phyloP scores from a whole-genome alignment of 2,329 filamentous ascomycete genomes.

The Leptographium wingfieldii region DNA sequence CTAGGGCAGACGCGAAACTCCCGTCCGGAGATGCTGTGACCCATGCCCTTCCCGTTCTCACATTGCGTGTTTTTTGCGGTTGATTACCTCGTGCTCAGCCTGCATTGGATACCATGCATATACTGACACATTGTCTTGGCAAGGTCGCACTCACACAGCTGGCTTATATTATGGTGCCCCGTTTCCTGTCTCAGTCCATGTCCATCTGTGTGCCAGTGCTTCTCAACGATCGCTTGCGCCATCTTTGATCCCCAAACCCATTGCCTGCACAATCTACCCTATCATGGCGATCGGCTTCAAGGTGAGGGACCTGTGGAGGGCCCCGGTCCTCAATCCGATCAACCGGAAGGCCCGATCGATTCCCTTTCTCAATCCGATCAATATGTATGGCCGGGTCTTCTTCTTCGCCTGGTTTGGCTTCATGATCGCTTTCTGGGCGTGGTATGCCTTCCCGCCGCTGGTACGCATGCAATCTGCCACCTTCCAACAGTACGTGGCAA shows the following conservation, averaged over 20 bases:
- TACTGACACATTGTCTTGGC: neutral
- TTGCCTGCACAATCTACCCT: neutral
- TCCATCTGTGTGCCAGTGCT: neutral
- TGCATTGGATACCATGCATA: neutral
- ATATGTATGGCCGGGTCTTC: slow-evolving; percentile 76
- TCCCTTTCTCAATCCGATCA: slow-evolving; percentile 63
- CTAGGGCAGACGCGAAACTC: neutral
- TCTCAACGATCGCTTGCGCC: neutral
- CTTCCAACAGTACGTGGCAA: neutral
- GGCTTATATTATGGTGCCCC: neutral
- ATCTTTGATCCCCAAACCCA: neutral
- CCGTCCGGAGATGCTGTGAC: neutral
- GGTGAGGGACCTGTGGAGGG: slow-evolving; percentile 29
- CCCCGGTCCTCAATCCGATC: slow-evolving; percentile 69
- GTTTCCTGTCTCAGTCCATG: neutral
- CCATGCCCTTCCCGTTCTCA: neutral
- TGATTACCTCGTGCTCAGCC: neutral
- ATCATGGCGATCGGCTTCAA: slow-evolving; percentile 16
- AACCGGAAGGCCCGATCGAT: slow-evolving; percentile 73
- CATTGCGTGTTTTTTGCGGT: neutral
- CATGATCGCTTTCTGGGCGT: slow-evolving; percentile 80
- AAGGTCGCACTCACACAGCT: neutral
- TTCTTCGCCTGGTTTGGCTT: slow-evolving; percentile 84
- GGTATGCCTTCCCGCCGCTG: slow-evolving; percentile 83
- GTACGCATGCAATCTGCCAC: slow-evolving; percentile 29